Evolutionary conservation across 2,329 filamentous ascomycete species (phyloP).

Genomic region (Colletotrichum melonis): DNA sequence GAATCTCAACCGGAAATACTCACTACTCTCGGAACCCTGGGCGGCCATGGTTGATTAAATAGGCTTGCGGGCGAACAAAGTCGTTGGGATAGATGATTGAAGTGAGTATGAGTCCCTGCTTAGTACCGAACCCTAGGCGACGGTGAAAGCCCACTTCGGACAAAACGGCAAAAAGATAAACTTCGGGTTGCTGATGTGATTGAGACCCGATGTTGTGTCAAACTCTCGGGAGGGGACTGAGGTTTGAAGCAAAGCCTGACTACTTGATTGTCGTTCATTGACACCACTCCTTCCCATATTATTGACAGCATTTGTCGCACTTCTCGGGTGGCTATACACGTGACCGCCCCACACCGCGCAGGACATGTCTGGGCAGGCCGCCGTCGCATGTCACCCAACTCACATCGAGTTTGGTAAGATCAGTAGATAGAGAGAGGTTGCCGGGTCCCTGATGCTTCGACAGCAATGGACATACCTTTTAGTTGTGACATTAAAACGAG

Average conservation of each 20-base stretch:
- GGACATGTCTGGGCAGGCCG: neutral
- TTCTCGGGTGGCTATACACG: neutral
- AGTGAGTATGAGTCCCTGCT: neutral
- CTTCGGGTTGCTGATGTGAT: neutral
- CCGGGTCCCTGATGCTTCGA: no score
- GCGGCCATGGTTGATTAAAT: conserved; percentile 17
- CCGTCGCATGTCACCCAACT: neutral
- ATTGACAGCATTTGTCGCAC: neutral
- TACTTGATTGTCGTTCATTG: neutral
- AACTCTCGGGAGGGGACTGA: neutral
- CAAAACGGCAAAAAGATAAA: neutral
- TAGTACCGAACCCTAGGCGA: neutral
- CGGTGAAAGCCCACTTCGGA: neutral
- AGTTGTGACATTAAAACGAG: neutral
- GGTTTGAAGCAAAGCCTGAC: neutral
- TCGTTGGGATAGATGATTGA: neutral
- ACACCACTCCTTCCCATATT: neutral
- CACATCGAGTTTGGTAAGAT: neutral
- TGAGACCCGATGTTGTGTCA: neutral
- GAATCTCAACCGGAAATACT: neutral
- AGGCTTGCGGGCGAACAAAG: neutral
- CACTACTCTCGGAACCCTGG: conserved; percentile 32
- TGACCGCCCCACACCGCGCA: neutral
- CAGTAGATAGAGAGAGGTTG: no score
- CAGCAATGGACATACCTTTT: no score